A percentile compares a stretch with the other conserved stretches of the same genome.
phyloP scores from a whole-genome alignment of 331 rosid species.

The Rhamnella rubrinervis region DNA sequence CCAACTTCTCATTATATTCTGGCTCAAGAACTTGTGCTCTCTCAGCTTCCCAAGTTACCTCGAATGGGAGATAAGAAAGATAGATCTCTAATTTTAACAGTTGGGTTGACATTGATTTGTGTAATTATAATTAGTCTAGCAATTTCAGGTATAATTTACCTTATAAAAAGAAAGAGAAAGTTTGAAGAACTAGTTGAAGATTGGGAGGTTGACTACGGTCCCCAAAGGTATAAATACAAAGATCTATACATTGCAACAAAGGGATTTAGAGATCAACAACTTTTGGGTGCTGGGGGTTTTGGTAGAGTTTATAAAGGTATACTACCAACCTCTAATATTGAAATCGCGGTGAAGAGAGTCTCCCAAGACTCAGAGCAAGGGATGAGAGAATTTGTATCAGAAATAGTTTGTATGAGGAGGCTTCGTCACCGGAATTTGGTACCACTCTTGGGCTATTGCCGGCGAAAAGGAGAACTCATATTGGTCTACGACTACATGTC shows the following conservation, averaged over 20 bases:
- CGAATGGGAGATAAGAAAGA: neutral
- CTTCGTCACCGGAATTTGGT: constrained; percentile 46
- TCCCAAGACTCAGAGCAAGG: constrained; percentile 37
- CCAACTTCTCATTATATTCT: constrained; percentile 18
- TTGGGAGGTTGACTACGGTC: constrained; percentile 45
- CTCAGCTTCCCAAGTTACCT: constrained; percentile 26
- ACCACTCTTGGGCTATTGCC: constrained; percentile 40
- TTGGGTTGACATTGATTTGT: no score
- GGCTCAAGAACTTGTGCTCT: constrained; percentile 16
- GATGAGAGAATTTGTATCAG: constrained; percentile 42
- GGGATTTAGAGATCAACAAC: constrained; percentile 31
- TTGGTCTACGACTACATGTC: constrained; percentile 45
- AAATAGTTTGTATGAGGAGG: constrained; percentile 35
- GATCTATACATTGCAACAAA: constrained; percentile 39
- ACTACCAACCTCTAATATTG: constrained; percentile 20
- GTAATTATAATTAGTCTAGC: neutral
- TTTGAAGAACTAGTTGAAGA: constrained; percentile 39
- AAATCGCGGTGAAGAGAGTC: constrained; percentile 36
- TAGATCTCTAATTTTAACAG: no score
- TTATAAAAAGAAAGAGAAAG: constrained; percentile 20
- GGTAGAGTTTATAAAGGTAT: constrained; percentile 43
- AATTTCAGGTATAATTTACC: neutral
- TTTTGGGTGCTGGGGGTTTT: constrained; percentile 41
- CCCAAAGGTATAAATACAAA: constrained; percentile 37
- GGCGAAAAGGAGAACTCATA: constrained; percentile 28